Evolutionary conservation across 208 protist species (phyloP).

Genomic region (Trypanosoma avium): DNA sequence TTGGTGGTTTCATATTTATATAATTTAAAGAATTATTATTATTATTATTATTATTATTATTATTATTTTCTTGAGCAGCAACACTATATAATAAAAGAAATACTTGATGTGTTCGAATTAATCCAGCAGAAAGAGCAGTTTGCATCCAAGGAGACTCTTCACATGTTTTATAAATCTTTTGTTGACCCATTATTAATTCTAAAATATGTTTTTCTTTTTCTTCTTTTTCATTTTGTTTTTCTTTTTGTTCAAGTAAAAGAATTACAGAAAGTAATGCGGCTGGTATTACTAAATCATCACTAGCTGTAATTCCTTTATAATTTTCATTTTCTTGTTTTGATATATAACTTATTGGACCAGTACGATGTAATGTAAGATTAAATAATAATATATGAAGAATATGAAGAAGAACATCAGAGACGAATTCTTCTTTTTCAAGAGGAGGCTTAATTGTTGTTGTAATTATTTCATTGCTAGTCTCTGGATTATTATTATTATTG

Average conservation of each 20-base stretch:
- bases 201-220: not conserved
- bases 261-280: constrained; percentile 6
- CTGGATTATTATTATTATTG: not conserved
- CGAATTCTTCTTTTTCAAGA: no score
- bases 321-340: not conserved
- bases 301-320: not conserved
- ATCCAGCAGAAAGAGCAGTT: constrained; percentile 1
- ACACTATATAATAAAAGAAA: constrained; percentile 2
- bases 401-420: constrained; percentile 1
- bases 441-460: no score
- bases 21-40: not conserved
- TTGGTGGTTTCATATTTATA: not conserved
- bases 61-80: not conserved
- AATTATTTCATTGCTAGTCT: no score
- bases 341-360: not conserved
- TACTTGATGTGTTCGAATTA: constrained; percentile 16
- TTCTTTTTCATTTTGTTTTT: not conserved
- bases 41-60: not conserved
- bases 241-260: not conserved
- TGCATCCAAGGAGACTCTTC: not conserved
- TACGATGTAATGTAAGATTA: not conserved
- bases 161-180: not conserved
- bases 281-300: not conserved
- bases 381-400: constrained; percentile 8
- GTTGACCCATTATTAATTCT: not conserved